Base-by-base conservation (phyloP, 495 filamentous ascomycete genomes). In the Collariella sp. region DNA sequence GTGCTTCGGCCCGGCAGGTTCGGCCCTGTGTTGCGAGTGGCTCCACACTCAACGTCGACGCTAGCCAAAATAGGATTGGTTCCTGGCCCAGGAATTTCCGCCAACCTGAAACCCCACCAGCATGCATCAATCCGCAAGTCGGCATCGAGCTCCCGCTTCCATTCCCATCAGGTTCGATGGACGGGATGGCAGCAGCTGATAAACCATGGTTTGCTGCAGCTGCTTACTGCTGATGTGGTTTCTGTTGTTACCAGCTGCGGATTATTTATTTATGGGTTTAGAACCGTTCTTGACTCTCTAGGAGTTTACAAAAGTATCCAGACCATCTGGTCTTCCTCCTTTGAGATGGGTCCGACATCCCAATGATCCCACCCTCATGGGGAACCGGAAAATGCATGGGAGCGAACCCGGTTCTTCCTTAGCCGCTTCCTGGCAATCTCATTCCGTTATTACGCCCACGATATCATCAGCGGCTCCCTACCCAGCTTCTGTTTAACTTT, bases 381-480 rank as follows among this genome's bases (percentile, higher is more conserved):
- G 42, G 50, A 48, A 26, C 40, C 50, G 34, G 33, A 18, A 42
- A 18, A 47, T 38, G 29, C 19, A 38, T 50, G 29, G 40, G 47
- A 51, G 43, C 44, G 43, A 55, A 36, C 45, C 45, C 36, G 44
- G 52, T 43, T 43, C 18, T 16, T 40, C 13, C 11, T 52, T 51
- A 56, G 40, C 31, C 26, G 49, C 33, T 54, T 58, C 57, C 60
- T 55, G 35, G 38, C 47, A 60, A 62, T 65, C 54, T 65, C 62
- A 59, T 44, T 58, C 50, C 52, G 45, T 56, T 64, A 59, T 55
- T 61, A 54, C 34, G 31, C 29, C 24, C 29, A 13, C 46, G 24
- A 43, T 50, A 16, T 13, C 35, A 19, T 46, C 5, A 46, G 34
- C 22, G 22, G n/a, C 34, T 4, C 41, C 52, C 1, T 36, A 13